phyloP scores from a whole-genome alignment of 129 eudicot genomes.

The Tagetes patula region DNA sequence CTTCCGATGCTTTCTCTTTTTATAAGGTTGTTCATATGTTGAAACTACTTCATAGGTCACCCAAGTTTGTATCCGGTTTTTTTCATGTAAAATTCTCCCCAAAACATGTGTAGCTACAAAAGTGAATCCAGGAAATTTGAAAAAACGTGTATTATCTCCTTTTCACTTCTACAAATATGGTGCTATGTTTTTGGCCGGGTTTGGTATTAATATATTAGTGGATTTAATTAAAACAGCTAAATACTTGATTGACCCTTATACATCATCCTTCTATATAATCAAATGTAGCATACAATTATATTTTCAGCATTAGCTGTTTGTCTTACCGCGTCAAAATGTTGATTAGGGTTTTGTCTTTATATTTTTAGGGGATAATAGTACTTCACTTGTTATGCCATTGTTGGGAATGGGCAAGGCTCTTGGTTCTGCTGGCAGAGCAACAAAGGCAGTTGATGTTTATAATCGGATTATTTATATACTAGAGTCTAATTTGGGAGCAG shows the following conservation, averaged over 20 bases:
- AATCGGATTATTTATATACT: conserved; percentile 50
- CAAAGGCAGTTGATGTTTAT: conserved; percentile 63
- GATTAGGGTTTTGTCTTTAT: conserved; percentile 11
- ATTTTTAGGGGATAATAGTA: conserved; percentile 49
- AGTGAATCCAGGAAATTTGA: not conserved
- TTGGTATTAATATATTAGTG: not conserved
- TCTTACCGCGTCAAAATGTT: not conserved
- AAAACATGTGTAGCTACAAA: not conserved
- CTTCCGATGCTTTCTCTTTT: not conserved
- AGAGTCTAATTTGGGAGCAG: conserved; percentile 56
- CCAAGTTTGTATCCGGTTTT: not conserved
- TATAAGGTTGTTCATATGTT: not conserved
- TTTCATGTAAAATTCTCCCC: not conserved
- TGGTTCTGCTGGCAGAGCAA: conserved; percentile 51
- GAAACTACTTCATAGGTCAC: not conserved
- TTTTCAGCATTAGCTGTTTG: not conserved
- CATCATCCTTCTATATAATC: not conserved
- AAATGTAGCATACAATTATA: not conserved
- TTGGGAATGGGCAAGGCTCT: conserved; percentile 77
- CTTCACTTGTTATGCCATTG: conserved; percentile 62
- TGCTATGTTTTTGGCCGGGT: not conserved
- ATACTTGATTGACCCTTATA: not conserved
- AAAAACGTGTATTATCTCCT: not conserved
- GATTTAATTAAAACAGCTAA: not conserved
- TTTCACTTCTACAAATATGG: not conserved